Evolutionary conservation across 305 asterid species (phyloP), one percentile per base, ranked within the genome.

Genomic region (Rubia peregrina): DNA sequence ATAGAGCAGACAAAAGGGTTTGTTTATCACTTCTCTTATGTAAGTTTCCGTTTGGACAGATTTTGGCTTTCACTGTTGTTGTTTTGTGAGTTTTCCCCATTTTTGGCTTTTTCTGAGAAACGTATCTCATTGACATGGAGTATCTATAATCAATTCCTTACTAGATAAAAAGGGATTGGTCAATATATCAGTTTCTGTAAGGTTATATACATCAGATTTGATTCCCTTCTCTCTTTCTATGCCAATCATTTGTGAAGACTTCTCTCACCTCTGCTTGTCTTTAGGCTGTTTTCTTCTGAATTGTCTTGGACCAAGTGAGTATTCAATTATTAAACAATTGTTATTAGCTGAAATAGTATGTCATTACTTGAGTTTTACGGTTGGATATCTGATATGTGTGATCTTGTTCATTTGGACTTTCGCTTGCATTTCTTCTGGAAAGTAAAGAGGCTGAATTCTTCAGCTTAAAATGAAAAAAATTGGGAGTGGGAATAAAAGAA

Each of bases 11-110:
- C 67, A 70, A 75, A 42, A 36, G 22, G 49, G 61, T 57, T 57
- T 57, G 3, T 44, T 66, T 56, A 44, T 66, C 49, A 59, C 61
- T 57, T 73, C 38, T 67, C 68, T 43, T 41, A 57, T 66, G 69
- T 60, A 56, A 60, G 55, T 16, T 44, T 55, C 49, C 42, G 60
- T 61, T 70, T 75, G 75, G 75, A 21, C 69, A 9, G 30, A 13
- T 22, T 55, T 43, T 66, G 61, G 26, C 67, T 17, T 51, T 57
- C 2, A 19, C 30, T 21, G 42, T 61, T 72, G 70, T 72, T 64
- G 62, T 65, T 46, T 36, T 64, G 36, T 65, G 44, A n/a, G 41
- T 7, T 33, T 68, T n/a, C 40, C 14, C 26, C 51, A 19, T 30
- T 71, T 61, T 36, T 51, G 75, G 70, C 36, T 63, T 49, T 53